phyloP scores from a whole-genome alignment of 2,329 filamentous ascomycete genomes.

The Fusarium heterosporum region DNA sequence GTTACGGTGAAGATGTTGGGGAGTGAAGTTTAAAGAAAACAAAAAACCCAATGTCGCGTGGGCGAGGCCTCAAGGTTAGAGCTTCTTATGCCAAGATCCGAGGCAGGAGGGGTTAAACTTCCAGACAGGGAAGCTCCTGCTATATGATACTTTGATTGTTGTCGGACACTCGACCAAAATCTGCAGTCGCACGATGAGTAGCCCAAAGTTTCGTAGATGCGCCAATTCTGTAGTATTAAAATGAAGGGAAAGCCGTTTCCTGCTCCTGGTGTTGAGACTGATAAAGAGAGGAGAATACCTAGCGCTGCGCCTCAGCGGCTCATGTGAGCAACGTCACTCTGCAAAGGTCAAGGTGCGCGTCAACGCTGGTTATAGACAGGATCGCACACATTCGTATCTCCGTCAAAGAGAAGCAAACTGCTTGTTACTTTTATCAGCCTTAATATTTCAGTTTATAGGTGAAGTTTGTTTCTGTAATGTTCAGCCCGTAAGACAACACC shows the following conservation, averaged over 20 bases:
- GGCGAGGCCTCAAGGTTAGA: constrained; percentile 21
- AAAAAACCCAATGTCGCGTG: constrained; percentile 9
- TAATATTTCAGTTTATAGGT: not conserved
- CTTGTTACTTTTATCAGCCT: not conserved
- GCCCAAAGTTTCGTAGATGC: not conserved
- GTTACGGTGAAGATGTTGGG: not conserved
- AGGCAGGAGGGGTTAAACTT: constrained; percentile 27
- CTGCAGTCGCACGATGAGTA: not conserved
- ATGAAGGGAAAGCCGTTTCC: not conserved
- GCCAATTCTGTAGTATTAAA: not conserved
- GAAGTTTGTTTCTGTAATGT: not conserved
- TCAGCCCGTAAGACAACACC: not conserved
- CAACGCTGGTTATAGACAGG: not conserved
- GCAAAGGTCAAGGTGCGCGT: not conserved
- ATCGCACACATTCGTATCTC: not conserved
- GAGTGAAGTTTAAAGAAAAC: not conserved
- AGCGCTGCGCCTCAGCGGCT: constrained; percentile 33
- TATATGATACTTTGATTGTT: not conserved
- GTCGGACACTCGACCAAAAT: not conserved
- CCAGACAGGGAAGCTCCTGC: not conserved
- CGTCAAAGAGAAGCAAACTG: too few relatives aligned
- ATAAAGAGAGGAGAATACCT: not conserved
- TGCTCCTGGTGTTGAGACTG: not conserved
- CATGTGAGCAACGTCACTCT: constrained; percentile 33
- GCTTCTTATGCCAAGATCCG: constrained; percentile 29